A percentile compares a stretch with the other conserved stretches of the same genome.
These are phyloP conservation scores for Parietichytrium sp. DNA, from an alignment of 108 stramenopile genomes.

Conservation along the genomic window DNA sequence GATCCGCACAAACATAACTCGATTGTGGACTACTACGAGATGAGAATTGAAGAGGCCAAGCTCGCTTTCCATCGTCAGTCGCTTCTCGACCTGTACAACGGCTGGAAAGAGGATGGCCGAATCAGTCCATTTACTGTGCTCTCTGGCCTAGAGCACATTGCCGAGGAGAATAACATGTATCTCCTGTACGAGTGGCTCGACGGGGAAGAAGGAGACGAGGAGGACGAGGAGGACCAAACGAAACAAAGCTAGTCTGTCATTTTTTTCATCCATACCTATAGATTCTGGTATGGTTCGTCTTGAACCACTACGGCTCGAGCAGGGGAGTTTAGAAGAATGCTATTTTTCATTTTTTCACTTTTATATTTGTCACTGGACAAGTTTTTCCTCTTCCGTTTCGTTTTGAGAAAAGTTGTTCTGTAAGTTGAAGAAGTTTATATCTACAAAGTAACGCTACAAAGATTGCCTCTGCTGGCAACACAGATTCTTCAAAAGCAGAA, in stretches of 20 bases:
- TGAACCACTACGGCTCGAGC: background rate
- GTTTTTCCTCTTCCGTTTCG: background rate
- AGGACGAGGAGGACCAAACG: background rate
- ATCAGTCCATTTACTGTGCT: background rate
- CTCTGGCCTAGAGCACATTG: slow-evolving; percentile 39
- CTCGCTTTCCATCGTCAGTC: slow-evolving; percentile 12
- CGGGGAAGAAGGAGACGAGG: slow-evolving; percentile 20
- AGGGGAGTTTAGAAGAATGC: background rate
- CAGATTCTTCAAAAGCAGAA: no score
- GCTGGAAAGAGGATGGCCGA: slow-evolving; percentile 23
- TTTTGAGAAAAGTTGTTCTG: background rate
- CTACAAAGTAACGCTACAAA: no score
- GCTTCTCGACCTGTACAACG: slow-evolving; percentile 23
- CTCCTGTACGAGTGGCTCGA: slow-evolving; percentile 36
- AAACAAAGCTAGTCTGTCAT: no score
- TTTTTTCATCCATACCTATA: background rate
- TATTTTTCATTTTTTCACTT: background rate
- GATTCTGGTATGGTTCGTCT: background rate
- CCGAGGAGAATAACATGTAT: slow-evolving; percentile 30
- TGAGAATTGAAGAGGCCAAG: slow-evolving; percentile 29
- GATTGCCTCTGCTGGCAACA: no score
- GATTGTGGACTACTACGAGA: slow-evolving; percentile 37
- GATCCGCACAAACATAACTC: slow-evolving; percentile 16
- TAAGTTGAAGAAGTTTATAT: no score
- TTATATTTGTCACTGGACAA: background rate